These are phyloP conservation scores for Botrytis deweyae DNA, from an alignment of 2,329 filamentous ascomycete genomes.

Conservation along the genomic window DNA sequence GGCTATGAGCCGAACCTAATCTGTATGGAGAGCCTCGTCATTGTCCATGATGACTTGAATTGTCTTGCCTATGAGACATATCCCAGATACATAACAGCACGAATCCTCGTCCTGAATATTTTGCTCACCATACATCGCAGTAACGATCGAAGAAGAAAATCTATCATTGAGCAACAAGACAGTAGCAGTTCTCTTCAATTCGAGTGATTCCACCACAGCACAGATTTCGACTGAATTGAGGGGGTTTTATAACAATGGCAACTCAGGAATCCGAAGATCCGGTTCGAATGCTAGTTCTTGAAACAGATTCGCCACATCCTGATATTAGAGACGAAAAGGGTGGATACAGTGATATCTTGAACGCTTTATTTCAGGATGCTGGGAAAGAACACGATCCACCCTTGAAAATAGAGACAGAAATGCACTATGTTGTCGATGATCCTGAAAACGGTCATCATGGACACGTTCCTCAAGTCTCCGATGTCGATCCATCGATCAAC, in stretches of 20 bases:
- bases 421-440: constrained; percentile 52
- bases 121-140: neutral
- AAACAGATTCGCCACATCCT: constrained; percentile 56
- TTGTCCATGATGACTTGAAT: neutral
- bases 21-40: neutral
- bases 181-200: neutral
- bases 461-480: constrained; percentile 7
- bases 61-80: neutral
- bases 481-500: constrained; percentile 54
- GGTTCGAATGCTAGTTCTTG: constrained; percentile 52
- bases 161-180: neutral
- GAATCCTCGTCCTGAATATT: neutral
- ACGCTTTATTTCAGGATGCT: constrained; percentile 51
- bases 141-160: neutral
- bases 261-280: neutral
- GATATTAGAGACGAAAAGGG: constrained; percentile 51
- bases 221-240: neutral
- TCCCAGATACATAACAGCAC: neutral
- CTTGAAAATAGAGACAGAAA: constrained; percentile 54
- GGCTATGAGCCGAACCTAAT: neutral
- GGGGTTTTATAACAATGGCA: neutral
- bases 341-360: constrained; percentile 54
- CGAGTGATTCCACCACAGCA: neutral
- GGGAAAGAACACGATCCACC: constrained; percentile 54
- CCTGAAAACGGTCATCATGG: constrained; percentile 11